These are phyloP conservation scores for Zasmidium angulare DNA, from an alignment of 2,329 filamentous ascomycete species.

Conservation along the genomic window DNA sequence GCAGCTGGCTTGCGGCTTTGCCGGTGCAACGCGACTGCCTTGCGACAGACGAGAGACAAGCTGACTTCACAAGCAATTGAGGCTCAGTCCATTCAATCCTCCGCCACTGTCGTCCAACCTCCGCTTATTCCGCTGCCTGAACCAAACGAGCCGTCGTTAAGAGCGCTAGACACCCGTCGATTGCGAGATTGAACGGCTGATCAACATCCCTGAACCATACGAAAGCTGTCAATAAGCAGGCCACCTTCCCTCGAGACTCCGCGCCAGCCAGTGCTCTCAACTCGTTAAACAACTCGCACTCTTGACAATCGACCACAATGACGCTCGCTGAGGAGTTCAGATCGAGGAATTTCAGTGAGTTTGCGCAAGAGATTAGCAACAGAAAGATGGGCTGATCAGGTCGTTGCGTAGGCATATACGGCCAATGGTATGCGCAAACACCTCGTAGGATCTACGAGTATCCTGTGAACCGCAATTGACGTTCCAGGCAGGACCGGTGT, in stretches of 20 bases:
- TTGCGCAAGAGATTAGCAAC: background rate
- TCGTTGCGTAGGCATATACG: slow-evolving; percentile 59
- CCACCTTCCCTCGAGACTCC: background rate
- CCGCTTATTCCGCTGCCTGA: background rate
- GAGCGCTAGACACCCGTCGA: background rate
- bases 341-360: slow-evolving; percentile 14
- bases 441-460: background rate
- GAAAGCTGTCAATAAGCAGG: slow-evolving; percentile 10
- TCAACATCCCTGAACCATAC: background rate
- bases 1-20: no score
- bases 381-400: slow-evolving; percentile 6
- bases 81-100: background rate
- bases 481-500: slow-evolving; percentile 51
- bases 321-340: slow-evolving; percentile 12
- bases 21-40: no score
- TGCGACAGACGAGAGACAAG: no score
- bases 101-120: background rate
- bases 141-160: background rate
- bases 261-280: background rate
- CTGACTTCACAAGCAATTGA: no score
- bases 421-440: slow-evolving; percentile 58
- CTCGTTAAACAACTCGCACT: background rate
- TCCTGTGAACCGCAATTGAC: background rate
- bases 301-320: slow-evolving; percentile 1
- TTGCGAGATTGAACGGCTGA: background rate